Evolutionary conservation across 306 rosid genomes (phyloP), one percentile per base, ranked within the genome.

Genomic region (Vigna radiata): DNA sequence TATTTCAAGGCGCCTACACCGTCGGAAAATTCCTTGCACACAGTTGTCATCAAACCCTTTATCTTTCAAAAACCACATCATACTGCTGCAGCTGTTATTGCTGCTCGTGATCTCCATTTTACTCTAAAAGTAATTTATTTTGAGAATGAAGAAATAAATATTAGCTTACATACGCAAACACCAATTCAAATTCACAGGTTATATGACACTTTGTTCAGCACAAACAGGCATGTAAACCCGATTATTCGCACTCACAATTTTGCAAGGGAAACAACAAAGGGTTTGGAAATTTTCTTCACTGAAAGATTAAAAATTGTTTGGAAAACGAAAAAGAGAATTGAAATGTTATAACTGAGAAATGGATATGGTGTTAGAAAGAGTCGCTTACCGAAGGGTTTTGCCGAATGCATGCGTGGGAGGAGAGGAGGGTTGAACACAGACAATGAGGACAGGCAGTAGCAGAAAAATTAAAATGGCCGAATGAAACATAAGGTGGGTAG

Each of bases 1-100:
- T n/a, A n/a, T n/a, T n/a, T n/a, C n/a, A 4, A 95, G 93, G 41
- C 91, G 96, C 87, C 73, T 87, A 70, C 97, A 95, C 77, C 84
- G 92, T 61, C 52, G 86, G 72, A 95, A 83, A 87, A 92, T 89
- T 31, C 85, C 91, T 47, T 85, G 68, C n/a, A 89, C 88, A 56
- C 83, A 85, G 81, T 75, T 86, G 46, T 92, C 98, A 80, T 92
- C 98, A 82, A 95, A 95, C 41, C 97, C 98, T 76, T 83, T 89
- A 48, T 92, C 93, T 86, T 91, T 86, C 71, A 90, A 95, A 90
- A 95, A 95, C 98, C 97, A 91, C 88, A 89, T 86, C 83, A 95
- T 83, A 78, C 88, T 66, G 16, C 88, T 66, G 17, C 82, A 46
- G 70, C 89, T 88, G 84, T 83, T 88, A 55, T 83, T 79, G 79